These are phyloP conservation scores for Maudiozyma saulgeensis DNA, from an alignment of 805 yeast genomes.

Conservation along the genomic window DNA sequence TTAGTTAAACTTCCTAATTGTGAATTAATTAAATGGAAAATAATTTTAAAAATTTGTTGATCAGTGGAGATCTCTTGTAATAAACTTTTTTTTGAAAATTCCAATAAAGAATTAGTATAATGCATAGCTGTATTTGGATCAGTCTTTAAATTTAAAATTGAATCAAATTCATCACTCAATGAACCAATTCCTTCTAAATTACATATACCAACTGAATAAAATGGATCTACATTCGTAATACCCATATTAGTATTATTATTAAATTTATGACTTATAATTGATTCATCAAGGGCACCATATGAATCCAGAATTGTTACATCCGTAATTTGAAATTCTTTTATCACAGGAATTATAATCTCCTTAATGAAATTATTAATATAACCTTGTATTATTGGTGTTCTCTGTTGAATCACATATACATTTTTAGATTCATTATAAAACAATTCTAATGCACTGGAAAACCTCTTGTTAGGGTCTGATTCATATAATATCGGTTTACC, in stretches of 20 bases:
- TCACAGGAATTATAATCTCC: constrained; percentile 43
- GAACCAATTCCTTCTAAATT: constrained; percentile 16
- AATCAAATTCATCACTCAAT: constrained; percentile 15
- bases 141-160: constrained; percentile 15
- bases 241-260: constrained; percentile 1
- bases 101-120: constrained; percentile 14
- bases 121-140: constrained; percentile 10
- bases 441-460: constrained; percentile 59
- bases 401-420: constrained; percentile 60
- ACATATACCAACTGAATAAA: constrained; percentile 20
- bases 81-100: constrained; percentile 17
- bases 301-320: constrained; percentile 58
- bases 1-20: constrained; percentile 8
- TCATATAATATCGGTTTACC: constrained; percentile 10
- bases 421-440: constrained; percentile 36
- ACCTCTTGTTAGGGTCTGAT: constrained; percentile 11
- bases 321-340: constrained; percentile 33
- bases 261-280: constrained; percentile 1
- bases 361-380: constrained; percentile 40
- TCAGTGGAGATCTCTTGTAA: constrained; percentile 22
- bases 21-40: constrained; percentile 21
- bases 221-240: neutral
- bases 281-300: constrained; percentile 42
- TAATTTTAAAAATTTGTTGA: constrained; percentile 22
- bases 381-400: constrained; percentile 77